These are phyloP conservation scores for Salix viminalis DNA, from an alignment of 345 rosid species.

Conservation along the genomic window DNA sequence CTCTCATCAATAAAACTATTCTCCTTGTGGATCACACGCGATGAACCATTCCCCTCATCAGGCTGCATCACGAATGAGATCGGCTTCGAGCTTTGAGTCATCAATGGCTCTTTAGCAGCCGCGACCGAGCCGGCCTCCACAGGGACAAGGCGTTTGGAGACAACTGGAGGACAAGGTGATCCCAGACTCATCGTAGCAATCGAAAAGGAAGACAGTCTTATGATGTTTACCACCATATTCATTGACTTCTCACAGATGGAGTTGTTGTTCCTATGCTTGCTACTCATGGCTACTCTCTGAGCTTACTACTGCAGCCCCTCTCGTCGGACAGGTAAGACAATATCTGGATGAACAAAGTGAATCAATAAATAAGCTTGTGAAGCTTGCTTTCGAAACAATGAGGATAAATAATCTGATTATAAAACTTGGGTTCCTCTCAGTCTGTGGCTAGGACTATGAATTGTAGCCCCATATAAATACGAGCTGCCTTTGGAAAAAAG, in stretches of 20 bases:
- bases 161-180: conserved; percentile 16
- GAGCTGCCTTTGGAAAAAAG: neutral
- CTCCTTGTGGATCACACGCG: conserved; percentile 8
- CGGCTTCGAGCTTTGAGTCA: conserved; percentile 24
- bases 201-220: conserved; percentile 47
- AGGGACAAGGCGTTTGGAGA: conserved; percentile 9
- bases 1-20: conserved; percentile 21
- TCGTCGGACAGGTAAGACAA: neutral
- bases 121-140: neutral
- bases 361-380: conserved; percentile 8
- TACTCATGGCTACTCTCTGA: conserved; percentile 26
- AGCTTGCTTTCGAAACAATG: conserved; percentile 20
- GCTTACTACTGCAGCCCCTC: neutral
- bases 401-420: neutral
- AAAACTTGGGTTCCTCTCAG: neutral
- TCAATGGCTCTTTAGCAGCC: conserved; percentile 12
- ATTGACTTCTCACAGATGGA: conserved; percentile 47
- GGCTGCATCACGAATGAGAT: conserved; percentile 38
- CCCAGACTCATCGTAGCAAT: conserved; percentile 49
- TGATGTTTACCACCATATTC: conserved; percentile 42
- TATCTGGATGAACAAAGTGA: neutral
- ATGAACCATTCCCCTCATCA: conserved; percentile 17
- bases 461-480: conserved; percentile 1
- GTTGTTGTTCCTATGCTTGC: conserved; percentile 24
- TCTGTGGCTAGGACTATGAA: neutral